These are phyloP conservation scores for Pistacia integerrima DNA, from an alignment of 345 rosid species.

Conservation along the genomic window DNA sequence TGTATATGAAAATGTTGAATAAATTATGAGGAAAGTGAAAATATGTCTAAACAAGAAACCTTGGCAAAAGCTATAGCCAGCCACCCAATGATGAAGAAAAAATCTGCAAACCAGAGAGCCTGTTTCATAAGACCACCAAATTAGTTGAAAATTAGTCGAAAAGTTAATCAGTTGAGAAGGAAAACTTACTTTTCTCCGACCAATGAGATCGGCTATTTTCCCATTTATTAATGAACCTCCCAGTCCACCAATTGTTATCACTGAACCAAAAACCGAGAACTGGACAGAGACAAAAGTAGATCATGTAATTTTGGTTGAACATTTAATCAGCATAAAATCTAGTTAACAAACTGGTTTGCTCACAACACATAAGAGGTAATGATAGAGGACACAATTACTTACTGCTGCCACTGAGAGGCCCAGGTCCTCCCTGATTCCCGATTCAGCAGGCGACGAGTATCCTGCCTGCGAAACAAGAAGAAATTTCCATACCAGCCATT, in stretches of 20 bases:
- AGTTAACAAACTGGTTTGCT: not conserved
- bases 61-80: conserved; percentile 18
- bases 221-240: conserved; percentile 51
- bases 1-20: not conserved
- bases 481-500: not conserved
- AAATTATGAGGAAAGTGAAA: not conserved
- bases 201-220: conserved; percentile 40
- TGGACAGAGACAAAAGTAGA: conserved; percentile 6
- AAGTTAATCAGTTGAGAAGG: not conserved
- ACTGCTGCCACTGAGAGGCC: conserved; percentile 29
- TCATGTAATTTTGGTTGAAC: not conserved
- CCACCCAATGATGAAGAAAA: not conserved
- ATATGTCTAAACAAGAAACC: conserved; percentile 7
- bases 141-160: not conserved
- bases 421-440: conserved; percentile 64
- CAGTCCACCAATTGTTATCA: conserved; percentile 62
- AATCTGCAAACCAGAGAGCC: conserved; percentile 2
- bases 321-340: not conserved
- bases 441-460: conserved; percentile 81
- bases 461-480: conserved; percentile 48
- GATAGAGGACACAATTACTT: not conserved
- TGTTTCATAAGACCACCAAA: not conserved
- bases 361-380: not conserved
- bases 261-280: conserved; percentile 60
- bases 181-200: conserved; percentile 45